Percentiles rank a stretch among this genome's conserved stretches.
phyloP scores from a whole-genome alignment of 2,329 filamentous ascomycete species.

The Akanthomyces lecanii region DNA sequence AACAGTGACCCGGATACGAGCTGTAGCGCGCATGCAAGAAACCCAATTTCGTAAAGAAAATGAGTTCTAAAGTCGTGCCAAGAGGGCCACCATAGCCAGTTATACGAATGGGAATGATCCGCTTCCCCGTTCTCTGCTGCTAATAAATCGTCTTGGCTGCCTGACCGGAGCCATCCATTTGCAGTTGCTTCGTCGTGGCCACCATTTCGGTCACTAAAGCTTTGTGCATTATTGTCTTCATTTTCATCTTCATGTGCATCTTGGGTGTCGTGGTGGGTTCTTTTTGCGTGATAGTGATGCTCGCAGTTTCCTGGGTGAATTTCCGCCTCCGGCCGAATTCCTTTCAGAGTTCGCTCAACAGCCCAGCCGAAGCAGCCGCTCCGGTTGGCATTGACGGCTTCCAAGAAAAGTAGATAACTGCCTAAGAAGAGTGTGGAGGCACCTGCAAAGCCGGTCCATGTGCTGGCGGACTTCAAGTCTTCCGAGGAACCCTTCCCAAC shows the following conservation, averaged over 20 bases:
- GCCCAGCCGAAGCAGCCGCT: constrained; percentile 9
- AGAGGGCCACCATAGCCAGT: constrained; percentile 6
- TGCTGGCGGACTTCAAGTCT: neutral
- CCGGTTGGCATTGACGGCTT: neutral
- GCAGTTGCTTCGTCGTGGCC: neutral
- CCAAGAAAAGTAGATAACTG: neutral
- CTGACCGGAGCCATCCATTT: neutral
- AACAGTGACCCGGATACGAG: constrained; percentile 58
- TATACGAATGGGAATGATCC: too few relatives aligned
- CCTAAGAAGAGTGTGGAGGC: neutral
- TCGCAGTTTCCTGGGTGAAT: constrained; percentile 1
- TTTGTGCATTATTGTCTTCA: too few relatives aligned
- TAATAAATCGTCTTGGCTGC: neutral
- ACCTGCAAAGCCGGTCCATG: constrained; percentile 2
- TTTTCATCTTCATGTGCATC: neutral
- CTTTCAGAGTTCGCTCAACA: neutral
- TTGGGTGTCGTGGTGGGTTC: neutral
- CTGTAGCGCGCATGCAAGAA: constrained; percentile 55
- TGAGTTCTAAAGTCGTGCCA: neutral
- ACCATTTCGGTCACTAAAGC: too few relatives aligned
- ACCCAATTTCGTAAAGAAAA: constrained; percentile 52
- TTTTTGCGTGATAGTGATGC: neutral
- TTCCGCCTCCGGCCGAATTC: neutral
- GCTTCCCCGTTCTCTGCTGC: neutral
- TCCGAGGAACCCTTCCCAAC: neutral